Evolutionary conservation across 345 rosid species (phyloP), one percentile per base, ranked within the genome.

Genomic region (Heritiera littoralis): DNA sequence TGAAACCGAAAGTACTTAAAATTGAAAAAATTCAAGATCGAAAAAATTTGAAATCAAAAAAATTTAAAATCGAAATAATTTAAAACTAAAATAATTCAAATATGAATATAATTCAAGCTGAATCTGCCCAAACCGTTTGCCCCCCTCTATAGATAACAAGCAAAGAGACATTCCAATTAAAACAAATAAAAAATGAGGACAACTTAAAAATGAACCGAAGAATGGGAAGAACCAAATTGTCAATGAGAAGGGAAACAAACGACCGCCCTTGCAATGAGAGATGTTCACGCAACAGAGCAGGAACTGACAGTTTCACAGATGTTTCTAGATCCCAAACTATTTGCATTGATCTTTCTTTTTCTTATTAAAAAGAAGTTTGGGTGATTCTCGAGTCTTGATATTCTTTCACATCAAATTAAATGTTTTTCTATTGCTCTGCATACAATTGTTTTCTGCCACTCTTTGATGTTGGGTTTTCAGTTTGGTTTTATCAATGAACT

Each of bases 261-360:
- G 82, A 76, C 7, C 18, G 78, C 86, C 85, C 83, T 13, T 86
- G 88, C 13, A 79, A 70, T 5, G 67, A 71, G 9, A 85, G 18
- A 2, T 87, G 83, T 55, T 83, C 87, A 14, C 17, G 58, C 61
- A 84, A 55, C 60, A 71, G 81, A 40, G 77, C 76, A 2, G 88
- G 90, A 77, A 89, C 23, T 15, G 90, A 81, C 14, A 93, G 55
- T 1, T 88, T 86, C 72, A 89, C 32, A 28, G 76, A 77, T 45
- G 83, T 52, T 60, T 84, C 93, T 91, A 65, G 20, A 81, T 75
- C 75, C 64, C 65, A 74, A 76, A 73, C 28, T 35, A 67, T n/a
- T n/a, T n/a, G n/a, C n/a, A n/a, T n/a, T n/a, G n/a, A n/a, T n/a
- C n/a, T n/a, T n/a, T n/a, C n/a, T n/a, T n/a, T n/a, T n/a, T n/a